Conservation (phyloP, 257 asterid species). For the Scutellaria galericulata region DNA sequence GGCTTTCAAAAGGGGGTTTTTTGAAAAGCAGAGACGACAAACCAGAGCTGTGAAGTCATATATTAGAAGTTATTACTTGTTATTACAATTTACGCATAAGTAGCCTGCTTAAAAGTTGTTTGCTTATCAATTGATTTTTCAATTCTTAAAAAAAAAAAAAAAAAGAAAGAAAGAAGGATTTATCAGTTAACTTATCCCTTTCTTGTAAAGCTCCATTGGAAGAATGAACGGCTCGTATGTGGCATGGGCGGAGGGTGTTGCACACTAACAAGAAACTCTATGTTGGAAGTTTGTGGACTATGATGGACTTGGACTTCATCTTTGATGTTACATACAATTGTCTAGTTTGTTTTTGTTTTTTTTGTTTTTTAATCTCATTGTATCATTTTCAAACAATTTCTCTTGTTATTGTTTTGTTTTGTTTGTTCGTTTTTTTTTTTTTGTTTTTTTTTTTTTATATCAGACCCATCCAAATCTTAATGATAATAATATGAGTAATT, state of each 20-base stretch:
- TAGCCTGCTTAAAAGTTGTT: not conserved
- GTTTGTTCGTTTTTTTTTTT: too few relatives aligned
- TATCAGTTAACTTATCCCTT: slow-evolving; percentile 38
- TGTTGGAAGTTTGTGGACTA: slow-evolving; percentile 34
- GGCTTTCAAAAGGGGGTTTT: slow-evolving; percentile 34
- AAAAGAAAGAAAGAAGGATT: not conserved
- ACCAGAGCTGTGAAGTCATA: slow-evolving; percentile 32
- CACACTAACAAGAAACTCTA: not conserved
- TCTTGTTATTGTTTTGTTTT: too few relatives aligned
- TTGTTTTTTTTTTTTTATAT: too few relatives aligned
- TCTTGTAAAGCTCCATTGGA: slow-evolving; percentile 22
- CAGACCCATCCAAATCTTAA: too few relatives aligned
- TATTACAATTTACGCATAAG: not conserved
- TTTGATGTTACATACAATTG: not conserved
- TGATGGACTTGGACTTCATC: slow-evolving; percentile 34
- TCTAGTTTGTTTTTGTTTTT: not conserved
- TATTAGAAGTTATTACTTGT: slow-evolving; percentile 15
- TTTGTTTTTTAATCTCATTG: too few relatives aligned
- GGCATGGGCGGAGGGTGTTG: slow-evolving; percentile 10
- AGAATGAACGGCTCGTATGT: slow-evolving; percentile 38
- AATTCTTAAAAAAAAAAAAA: too few relatives aligned
- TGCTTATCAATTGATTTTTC: too few relatives aligned
- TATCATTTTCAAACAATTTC: too few relatives aligned
- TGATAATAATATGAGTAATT: too few relatives aligned
- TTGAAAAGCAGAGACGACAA: slow-evolving; percentile 34